Evolutionary conservation across 2,329 filamentous ascomycete genomes (phyloP), one percentile per base, ranked within the genome.

Genomic region (Cercospora canescens): DNA sequence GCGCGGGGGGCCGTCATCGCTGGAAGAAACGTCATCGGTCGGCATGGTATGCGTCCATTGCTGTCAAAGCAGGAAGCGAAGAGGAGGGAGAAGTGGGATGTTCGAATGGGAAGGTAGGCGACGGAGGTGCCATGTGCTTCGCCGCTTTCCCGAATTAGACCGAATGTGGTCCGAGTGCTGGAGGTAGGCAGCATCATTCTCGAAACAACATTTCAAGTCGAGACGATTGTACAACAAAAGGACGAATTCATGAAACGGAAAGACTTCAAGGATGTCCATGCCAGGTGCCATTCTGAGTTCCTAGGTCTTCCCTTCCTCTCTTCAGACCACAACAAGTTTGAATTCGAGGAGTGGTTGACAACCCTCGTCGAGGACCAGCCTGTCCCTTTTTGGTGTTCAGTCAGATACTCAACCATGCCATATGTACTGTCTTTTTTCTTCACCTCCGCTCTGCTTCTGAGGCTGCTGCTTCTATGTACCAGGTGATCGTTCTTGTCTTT

Each of bases 281-380:
- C 32, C 11, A 34, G 32, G 45, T 62, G 11, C 34, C 60, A 55
- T 62, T 55, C 26, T 62, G 45, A 56, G 26, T 62, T 35, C 57
- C 48, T 48, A 41, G n/a, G 50, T 58, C 63, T 52, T 34, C 32
- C 52, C 41, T 34, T 32, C 50, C 30, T 62, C 50, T 65, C 59
- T 55, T 54, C 45, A 28, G n/a, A 59, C 56, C 45, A 48, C 56
- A n/a, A 59, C 45, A 52, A 52, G 24, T 28, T 54, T 60, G 35
- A 37, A 56, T 48, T 56, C 34, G 63, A 65, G 63, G 52, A 62
- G 34, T 65, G 50, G 62, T 64, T 64, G 62, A 64, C 30, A 64
- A 48, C 48, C 55, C 61, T 63, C 60, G 57, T 34, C 24, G 21
- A 48, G 57, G 57, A 60, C 57, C 57, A 60, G 39, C 39, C 28